Percentiles rank a stretch among this genome's conserved stretches.
Evolutionary conservation across 2,329 filamentous ascomycete genomes (phyloP).

Genomic region (Pestalotiopsis sp.): DNA sequence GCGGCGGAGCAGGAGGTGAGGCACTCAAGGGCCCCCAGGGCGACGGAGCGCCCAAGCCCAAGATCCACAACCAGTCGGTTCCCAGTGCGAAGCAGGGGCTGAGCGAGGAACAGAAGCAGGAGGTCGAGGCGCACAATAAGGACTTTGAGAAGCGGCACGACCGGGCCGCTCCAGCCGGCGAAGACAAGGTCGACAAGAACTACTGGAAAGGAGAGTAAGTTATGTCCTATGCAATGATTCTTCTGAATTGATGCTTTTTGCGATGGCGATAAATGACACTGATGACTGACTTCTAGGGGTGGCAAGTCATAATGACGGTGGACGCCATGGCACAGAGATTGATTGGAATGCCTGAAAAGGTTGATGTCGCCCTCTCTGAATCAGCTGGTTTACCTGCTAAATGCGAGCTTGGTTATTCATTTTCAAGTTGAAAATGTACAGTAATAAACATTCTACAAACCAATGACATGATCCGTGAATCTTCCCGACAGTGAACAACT

Average conservation of each 20-base stretch:
- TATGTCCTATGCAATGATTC: background rate
- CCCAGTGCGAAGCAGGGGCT: slow-evolving; percentile 38
- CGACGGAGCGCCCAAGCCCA: slow-evolving; percentile 45
- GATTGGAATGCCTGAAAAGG: slow-evolving; percentile 29
- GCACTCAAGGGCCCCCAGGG: slow-evolving; percentile 34
- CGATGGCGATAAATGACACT: background rate
- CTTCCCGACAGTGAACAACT: background rate
- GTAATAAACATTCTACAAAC: background rate
- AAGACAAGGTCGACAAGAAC: slow-evolving; percentile 57
- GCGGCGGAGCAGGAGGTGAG: slow-evolving; percentile 27
- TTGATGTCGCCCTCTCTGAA: background rate
- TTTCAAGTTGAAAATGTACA: background rate
- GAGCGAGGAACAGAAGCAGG: slow-evolving; percentile 53
- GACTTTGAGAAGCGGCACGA: slow-evolving; percentile 61
- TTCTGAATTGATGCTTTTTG: background rate
- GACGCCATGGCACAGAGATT: slow-evolving; percentile 20
- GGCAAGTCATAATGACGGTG: slow-evolving; percentile 12
- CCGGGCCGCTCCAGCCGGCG: slow-evolving; percentile 38
- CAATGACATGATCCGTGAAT: too few species aligned
- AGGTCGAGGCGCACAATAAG: slow-evolving; percentile 61
- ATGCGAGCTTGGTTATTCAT: background rate
- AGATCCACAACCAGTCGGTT: slow-evolving; percentile 52
- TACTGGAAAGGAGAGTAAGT: slow-evolving; percentile 53
- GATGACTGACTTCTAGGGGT: slow-evolving; percentile 5
- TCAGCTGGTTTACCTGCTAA: background rate